Evolutionary conservation across 2,329 filamentous ascomycete genomes (phyloP), one percentile per base, ranked within the genome.

Genomic region (Periglandula ipomoeae): DNA sequence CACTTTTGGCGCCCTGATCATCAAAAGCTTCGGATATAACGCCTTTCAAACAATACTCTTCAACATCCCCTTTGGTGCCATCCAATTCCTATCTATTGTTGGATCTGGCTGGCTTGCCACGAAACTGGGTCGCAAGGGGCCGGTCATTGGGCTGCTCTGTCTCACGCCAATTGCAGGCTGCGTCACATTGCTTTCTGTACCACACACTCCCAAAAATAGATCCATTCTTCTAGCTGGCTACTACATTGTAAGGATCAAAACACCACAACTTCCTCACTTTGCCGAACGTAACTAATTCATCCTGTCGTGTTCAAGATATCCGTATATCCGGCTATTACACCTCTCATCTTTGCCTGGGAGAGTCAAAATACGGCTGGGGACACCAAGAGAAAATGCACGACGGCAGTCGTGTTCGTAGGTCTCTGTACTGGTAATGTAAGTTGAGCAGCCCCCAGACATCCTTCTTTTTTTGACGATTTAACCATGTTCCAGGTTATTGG

Each of bases 311-410:
- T n/a, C n/a, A n/a, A n/a, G n/a, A 77, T 80, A 37, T 81, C 76
- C 0, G 72, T 81, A 7, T 81, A 82, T 46, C 77, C 78, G 0
- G 80, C 59, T 8, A 68, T 70, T 27, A 74, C 78, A 2, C 79
- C 76, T 0, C 61, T 81, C 47, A 73, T 80, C 20, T 79, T 78
- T 57, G 72, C 73, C 0, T 79, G 75, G 75, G 73, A 71, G 0
- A 72, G 72, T 0, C 75, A 78, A 45, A 81, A 82, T 53, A 79
- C 81, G 0, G 81, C 71, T 2, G 82, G 81, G 0, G 80, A 85
- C 51, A 85, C 82, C 0, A 85, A 85, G 60, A 75, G 79, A 52
- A 84, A 84, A 58, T 73, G 78, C 2, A 82, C 76, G 0, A 83
- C 79, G 0, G 78, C 70, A 2, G 71, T 80, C 13, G 64, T 84